Conservation (phyloP, 306 rosid genomes). For the Delonix regia region DNA sequence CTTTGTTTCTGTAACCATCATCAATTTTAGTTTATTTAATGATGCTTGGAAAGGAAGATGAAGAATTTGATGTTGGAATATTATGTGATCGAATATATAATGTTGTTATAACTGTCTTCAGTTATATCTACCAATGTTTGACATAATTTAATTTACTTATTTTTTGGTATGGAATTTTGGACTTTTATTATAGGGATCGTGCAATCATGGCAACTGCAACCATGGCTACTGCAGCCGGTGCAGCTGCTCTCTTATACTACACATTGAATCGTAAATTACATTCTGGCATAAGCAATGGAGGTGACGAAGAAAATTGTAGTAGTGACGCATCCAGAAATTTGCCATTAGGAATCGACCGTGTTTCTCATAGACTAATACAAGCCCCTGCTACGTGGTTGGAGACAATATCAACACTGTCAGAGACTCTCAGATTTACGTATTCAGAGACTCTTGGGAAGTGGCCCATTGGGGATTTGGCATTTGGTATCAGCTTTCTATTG, state of each 20-base stretch:
- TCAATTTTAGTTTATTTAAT: conserved; percentile 1
- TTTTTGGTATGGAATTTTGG: not conserved
- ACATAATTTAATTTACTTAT: no score
- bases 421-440: conserved; percentile 90
- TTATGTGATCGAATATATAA: not conserved
- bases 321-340: conserved; percentile 39
- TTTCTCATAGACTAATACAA: conserved; percentile 76
- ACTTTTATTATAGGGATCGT: conserved; percentile 42
- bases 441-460: conserved; percentile 98
- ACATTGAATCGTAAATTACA: conserved; percentile 77
- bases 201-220: conserved; percentile 92
- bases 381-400: conserved; percentile 98
- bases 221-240: conserved; percentile 98
- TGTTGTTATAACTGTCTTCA: not conserved
- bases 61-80: conserved; percentile 25
- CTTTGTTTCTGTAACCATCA: not conserved
- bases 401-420: conserved; percentile 86
- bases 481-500: conserved; percentile 87
- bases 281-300: conserved; percentile 33
- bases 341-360: conserved; percentile 61
- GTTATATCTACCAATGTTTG: not conserved
- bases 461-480: conserved; percentile 98
- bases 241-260: conserved; percentile 89
- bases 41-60: conserved; percentile 7
- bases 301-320: conserved; percentile 48